These are phyloP conservation scores for Magnolia sinica DNA, from an alignment of 164 flowering plant species.

Conservation along the genomic window DNA sequence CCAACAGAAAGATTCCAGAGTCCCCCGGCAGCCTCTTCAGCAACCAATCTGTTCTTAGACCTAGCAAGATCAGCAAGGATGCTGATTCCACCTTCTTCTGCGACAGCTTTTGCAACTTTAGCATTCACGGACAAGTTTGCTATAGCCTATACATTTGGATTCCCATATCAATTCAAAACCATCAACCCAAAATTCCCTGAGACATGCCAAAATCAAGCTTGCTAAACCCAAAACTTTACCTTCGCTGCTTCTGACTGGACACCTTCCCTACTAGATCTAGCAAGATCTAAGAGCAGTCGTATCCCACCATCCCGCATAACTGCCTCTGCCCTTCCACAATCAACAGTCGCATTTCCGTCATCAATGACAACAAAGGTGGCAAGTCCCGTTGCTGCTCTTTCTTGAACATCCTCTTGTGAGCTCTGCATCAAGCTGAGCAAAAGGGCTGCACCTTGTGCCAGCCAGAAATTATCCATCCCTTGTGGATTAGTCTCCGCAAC, in stretches of 20 bases:
- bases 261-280: constrained; percentile 87
- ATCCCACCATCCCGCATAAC: constrained; percentile 93
- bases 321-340: constrained; percentile 80
- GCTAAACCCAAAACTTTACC: constrained; percentile 36
- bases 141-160: constrained; percentile 56
- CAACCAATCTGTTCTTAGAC: constrained; percentile 94
- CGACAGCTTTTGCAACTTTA: constrained; percentile 93
- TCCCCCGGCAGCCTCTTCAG: constrained; percentile 99
- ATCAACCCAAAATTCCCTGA: not conserved
- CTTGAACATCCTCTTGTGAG: constrained; percentile 93
- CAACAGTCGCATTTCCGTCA: constrained; percentile 89
- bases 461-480: constrained; percentile 81
- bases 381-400: constrained; percentile 95
- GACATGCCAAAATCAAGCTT: not conserved
- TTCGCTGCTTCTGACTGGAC: constrained; percentile 97
- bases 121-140: constrained; percentile 95
- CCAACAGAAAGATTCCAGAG: constrained; percentile 99
- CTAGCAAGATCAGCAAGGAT: constrained; percentile 82
- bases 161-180: not conserved
- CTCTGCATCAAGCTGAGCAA: constrained; percentile 83
- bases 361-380: constrained; percentile 97
- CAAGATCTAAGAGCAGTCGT: constrained; percentile 69
- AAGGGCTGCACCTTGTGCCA: constrained; percentile 75
- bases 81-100: constrained; percentile 88
- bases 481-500: constrained; percentile 78